Evolutionary conservation across 1,284 basidiomycete species (phyloP).

Genomic region (Rhodotorula sp.): DNA sequence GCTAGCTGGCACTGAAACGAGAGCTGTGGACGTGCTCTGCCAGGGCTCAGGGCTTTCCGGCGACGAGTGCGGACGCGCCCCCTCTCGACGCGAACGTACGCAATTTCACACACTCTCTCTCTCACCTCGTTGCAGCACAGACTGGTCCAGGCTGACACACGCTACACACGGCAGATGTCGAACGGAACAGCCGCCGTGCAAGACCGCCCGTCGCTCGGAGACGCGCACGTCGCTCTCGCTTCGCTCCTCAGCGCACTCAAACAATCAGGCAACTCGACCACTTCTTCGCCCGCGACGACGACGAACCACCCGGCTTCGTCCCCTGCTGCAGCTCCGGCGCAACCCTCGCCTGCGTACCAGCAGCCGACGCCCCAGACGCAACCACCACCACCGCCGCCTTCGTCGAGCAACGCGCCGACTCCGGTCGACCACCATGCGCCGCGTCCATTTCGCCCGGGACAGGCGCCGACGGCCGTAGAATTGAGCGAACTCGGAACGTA

Average conservation of each 20-base stretch:
- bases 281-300: not conserved
- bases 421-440: not conserved
- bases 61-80: not conserved
- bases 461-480: not conserved
- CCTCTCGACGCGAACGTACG: constrained; percentile 3
- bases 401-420: not conserved
- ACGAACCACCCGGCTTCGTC: not conserved
- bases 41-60: too few relatives aligned
- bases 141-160: not conserved
- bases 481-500: constrained; percentile 12
- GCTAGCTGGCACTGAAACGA: too few relatives aligned
- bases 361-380: not conserved
- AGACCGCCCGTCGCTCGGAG: constrained; percentile 2
- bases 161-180: not conserved
- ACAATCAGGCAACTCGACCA: not conserved
- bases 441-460: too few relatives aligned
- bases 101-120: not conserved
- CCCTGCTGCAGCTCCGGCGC: not conserved
- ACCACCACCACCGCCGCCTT: not conserved
- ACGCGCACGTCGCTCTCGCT: constrained; percentile 11
- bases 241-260: constrained; percentile 11
- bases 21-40: too few relatives aligned
- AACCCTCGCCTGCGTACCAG: constrained; percentile 1
- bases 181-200: not conserved
- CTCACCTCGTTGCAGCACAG: not conserved